These are phyloP conservation scores for Oryza glaberrima DNA, from an alignment of 176 grass and related monocot genomes.

Conservation along the genomic window DNA sequence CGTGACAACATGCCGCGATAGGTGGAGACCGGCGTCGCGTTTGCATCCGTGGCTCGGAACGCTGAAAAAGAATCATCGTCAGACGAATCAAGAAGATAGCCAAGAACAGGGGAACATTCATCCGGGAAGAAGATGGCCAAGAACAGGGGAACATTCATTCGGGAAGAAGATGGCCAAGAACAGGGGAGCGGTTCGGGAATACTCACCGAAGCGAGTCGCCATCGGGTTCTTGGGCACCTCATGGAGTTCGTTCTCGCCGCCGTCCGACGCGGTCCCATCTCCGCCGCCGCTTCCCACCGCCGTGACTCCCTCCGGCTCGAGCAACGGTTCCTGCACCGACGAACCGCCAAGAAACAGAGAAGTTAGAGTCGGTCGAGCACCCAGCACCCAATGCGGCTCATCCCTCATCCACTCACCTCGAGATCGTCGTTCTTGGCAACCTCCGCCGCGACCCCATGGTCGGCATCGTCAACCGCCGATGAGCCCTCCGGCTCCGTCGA, in stretches of 20 bases:
- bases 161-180: too few species aligned
- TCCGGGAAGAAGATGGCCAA: too few species aligned
- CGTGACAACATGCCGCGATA: not conserved
- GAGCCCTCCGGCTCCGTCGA: not conserved
- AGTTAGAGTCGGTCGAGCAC: not conserved
- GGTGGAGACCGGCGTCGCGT: not conserved
- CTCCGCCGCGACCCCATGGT: not conserved
- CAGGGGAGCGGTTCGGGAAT: not conserved
- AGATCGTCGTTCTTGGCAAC: not conserved
- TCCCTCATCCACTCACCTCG: not conserved
- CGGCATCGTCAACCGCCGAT: too few species aligned
- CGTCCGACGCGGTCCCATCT: not conserved
- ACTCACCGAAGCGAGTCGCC: conserved; percentile 9
- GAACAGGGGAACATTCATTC: not conserved
- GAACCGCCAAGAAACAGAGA: conserved; percentile 30
- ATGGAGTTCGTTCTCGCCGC: not conserved
- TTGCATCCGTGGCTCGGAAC: not conserved
- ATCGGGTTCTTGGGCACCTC: not conserved
- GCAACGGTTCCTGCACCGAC: not conserved
- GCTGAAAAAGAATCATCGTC: not conserved
- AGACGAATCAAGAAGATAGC: conserved; percentile 1
- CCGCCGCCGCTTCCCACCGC: not conserved
- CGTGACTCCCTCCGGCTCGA: not conserved
- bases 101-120: not conserved
- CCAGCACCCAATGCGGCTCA: not conserved